These are phyloP conservation scores for Scedosporium minutisporum DNA, from an alignment of 2,329 filamentous ascomycete species.

Conservation along the genomic window DNA sequence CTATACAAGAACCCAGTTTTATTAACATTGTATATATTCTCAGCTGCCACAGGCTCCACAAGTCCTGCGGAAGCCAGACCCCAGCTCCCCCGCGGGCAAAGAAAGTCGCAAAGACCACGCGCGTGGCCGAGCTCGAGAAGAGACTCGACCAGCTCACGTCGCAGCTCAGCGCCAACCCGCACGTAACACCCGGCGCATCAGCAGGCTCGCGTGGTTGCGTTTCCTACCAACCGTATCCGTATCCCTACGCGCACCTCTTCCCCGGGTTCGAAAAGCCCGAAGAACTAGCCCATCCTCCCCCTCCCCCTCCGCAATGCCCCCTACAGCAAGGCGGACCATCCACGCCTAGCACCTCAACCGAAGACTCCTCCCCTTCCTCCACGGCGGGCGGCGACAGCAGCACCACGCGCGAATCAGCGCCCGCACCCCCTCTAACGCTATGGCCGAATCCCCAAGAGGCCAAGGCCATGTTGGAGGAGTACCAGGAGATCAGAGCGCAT, in stretches of 20 bases:
- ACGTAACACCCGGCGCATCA: conserved; percentile 4
- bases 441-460: conserved; percentile 35
- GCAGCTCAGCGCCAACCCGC: conserved; percentile 25
- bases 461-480: conserved; percentile 27
- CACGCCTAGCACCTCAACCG: background rate
- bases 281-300: background rate
- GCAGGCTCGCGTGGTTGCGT: background rate
- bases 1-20: too few relatives aligned
- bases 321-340: background rate
- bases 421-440: conserved; percentile 14
- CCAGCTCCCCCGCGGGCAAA: conserved; percentile 38
- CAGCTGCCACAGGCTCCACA: conserved; percentile 38
- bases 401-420: conserved; percentile 9
- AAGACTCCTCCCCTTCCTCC: background rate
- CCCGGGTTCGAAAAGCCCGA: background rate
- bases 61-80: conserved; percentile 35
- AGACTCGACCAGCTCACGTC: conserved; percentile 38
- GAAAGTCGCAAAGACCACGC: conserved; percentile 35
- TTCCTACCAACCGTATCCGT: background rate
- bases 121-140: conserved; percentile 41
- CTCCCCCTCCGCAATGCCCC: background rate
- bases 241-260: conserved; percentile 8
- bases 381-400: background rate
- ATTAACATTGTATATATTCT: background rate
- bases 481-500: conserved; percentile 20